Conservation (phyloP, 768 basidiomycete genomes). For the Kwoniella dendrophila region DNA sequence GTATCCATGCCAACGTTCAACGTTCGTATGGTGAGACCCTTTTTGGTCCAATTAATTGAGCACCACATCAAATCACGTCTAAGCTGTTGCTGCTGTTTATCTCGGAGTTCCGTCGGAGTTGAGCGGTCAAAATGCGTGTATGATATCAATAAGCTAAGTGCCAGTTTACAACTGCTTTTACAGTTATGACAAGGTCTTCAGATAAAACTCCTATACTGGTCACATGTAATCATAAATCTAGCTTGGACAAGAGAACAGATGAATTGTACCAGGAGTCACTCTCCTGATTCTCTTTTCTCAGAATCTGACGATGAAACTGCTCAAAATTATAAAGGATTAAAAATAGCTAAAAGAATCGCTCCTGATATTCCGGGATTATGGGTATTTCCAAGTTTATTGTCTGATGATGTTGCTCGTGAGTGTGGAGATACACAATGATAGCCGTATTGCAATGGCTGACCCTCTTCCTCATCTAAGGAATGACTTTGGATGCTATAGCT, state of each 20-base stretch:
- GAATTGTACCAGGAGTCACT: not conserved
- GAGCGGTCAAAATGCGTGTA: not conserved
- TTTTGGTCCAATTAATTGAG: not conserved
- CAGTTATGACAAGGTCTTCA: not conserved
- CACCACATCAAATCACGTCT: not conserved
- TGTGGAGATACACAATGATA: too few species aligned
- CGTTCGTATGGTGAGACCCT: slow-evolving; percentile 1
- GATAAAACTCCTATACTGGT: not conserved
- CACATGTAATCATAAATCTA: not conserved
- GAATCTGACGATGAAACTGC: not conserved
- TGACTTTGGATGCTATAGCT: slow-evolving; percentile 29
- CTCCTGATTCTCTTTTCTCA: slow-evolving; percentile 33
- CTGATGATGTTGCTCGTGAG: slow-evolving; percentile 37
- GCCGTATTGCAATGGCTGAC: too few species aligned
- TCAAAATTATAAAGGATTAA: not conserved
- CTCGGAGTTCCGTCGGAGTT: slow-evolving; percentile 15
- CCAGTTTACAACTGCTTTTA: not conserved
- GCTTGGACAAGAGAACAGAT: not conserved
- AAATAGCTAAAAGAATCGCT: slow-evolving; percentile 8
- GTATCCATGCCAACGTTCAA: not conserved
- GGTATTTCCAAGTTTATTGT: slow-evolving; percentile 37
- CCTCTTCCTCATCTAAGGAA: too few species aligned
- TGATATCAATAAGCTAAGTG: not conserved
- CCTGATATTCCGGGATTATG: slow-evolving; percentile 50
- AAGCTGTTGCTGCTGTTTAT: too few species aligned